A percentile compares a stretch with the other conserved stretches of the same genome.
These are phyloP conservation scores for Tuber umbilicatum DNA, from an alignment of 495 filamentous ascomycete species.

Conservation along the genomic window DNA sequence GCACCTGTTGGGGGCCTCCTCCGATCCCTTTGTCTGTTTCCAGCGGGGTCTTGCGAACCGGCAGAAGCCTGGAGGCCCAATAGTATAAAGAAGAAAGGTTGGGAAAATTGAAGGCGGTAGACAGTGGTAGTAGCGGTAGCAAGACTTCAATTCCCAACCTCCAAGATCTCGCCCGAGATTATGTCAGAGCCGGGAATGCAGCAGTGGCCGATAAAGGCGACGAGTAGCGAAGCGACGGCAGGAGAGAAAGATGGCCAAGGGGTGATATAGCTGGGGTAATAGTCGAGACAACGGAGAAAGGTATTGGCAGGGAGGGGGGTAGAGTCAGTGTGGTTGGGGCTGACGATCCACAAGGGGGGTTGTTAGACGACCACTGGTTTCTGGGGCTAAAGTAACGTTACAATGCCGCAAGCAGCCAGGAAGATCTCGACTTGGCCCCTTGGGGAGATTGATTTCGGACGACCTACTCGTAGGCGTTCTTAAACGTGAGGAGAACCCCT, in stretches of 20 bases:
- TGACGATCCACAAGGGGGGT: background rate
- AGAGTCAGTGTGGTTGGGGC: background rate
- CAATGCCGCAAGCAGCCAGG: constrained; percentile 29
- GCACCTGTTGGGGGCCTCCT: constrained; percentile 39
- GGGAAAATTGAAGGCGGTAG: constrained; percentile 5
- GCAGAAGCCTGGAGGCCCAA: constrained; percentile 28
- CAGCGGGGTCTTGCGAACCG: constrained; percentile 32
- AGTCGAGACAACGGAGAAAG: background rate
- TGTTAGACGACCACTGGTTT: background rate
- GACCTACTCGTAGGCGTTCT: background rate
- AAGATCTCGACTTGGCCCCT: constrained; percentile 10
- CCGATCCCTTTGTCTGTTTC: constrained; percentile 42
- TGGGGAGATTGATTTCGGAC: constrained; percentile 5
- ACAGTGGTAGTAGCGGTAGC: constrained; percentile 24
- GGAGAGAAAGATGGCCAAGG: constrained; percentile 2
- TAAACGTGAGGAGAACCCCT: constrained; percentile 7
- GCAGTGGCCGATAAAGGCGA: background rate
- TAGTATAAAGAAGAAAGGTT: constrained; percentile 29
- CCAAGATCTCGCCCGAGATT: constrained; percentile 9
- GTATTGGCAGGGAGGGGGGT: background rate
- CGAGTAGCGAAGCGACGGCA: background rate
- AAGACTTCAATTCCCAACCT: constrained; percentile 32
- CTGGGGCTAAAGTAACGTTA: background rate
- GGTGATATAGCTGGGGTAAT: background rate
- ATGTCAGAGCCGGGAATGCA: background rate